Base-by-base conservation (phyloP, 768 basidiomycete genomes). In the Kockovaella imperatae region DNA sequence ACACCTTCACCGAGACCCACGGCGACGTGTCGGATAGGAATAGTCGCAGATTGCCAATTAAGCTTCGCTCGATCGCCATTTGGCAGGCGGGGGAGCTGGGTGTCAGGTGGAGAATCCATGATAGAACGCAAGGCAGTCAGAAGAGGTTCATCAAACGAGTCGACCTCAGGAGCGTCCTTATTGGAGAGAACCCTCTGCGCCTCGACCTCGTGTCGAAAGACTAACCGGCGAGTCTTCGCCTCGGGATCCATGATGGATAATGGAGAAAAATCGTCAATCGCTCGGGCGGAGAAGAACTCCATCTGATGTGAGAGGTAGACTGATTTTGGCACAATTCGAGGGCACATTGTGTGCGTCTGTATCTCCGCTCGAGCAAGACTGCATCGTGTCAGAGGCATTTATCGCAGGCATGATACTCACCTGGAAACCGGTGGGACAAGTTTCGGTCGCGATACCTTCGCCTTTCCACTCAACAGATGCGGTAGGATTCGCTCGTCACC, bases 221-320 rank as follows among this genome's bases (percentile, higher is more conserved):
- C 79, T 46, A 89, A 1, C 78, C 79, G 1, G 74, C 68, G 28
- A 82, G 74, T 48, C 81, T 80, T 38, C 84, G 75, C 45, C 79
- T 78, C 52, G 78, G 79, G 3, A 77, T 76, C 28, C 80, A 79
- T 30, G 83, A 65, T 57, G 6, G 61, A 78, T n/a, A 85, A 78
- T 0, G 85, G 83, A 47, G 87, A 82, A 48, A 52, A 62, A n/a
- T 65, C 63, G 62, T 87, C 86, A 57, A 88, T 82, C 53, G 83
- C 80, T 11, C 80, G 80, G 0, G 88, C 76, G 1, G 80, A 77
- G 57, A 79, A 77, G 74, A 93, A 93, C 10, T 81, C 75, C 65
- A 93, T 87, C 52, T 91, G 87, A 56, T 87, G 85, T 0, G 82
- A 80, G 15, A 87, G 80, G 69, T 93, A 93, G 25, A 95, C 76